Evolutionary conservation across 2,329 filamentous ascomycete species (phyloP).

Genomic region (Truncatella angustata): DNA sequence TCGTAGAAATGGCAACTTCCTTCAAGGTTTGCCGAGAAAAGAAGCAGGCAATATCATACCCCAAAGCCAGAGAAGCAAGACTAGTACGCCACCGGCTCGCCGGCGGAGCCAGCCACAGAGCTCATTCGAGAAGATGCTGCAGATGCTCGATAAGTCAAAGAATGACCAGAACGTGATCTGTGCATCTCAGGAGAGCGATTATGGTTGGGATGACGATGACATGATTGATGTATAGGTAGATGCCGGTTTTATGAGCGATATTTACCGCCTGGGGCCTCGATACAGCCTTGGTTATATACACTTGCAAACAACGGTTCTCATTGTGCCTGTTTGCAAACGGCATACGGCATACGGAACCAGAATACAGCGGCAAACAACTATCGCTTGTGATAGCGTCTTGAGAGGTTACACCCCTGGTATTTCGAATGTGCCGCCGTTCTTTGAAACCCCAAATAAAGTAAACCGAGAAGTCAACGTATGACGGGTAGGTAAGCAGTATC

Average conservation of each 20-base stretch:
- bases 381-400: too few relatives aligned
- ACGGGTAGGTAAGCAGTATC: too few relatives aligned
- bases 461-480: too few relatives aligned
- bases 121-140: conserved; percentile 21
- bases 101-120: conserved; percentile 12
- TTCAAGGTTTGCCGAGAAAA: background rate
- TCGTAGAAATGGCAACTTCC: background rate
- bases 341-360: too few relatives aligned
- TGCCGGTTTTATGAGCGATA: background rate
- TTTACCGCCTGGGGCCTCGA: too few relatives aligned
- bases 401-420: too few relatives aligned
- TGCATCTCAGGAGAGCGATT: conserved; percentile 28
- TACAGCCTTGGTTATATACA: too few relatives aligned
- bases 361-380: too few relatives aligned
- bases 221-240: background rate
- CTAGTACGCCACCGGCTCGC: conserved; percentile 4
- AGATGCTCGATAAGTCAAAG: conserved; percentile 8
- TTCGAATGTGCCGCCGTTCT: too few relatives aligned
- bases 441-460: too few relatives aligned
- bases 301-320: too few relatives aligned
- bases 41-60: conserved; percentile 7
- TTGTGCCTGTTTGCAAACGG: too few relatives aligned
- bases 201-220: conserved; percentile 21
- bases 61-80: conserved; percentile 4
- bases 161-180: background rate